Percentiles rank a stretch among this genome's conserved stretches.
These are phyloP conservation scores for Lactarius psammicola DNA, from an alignment of 768 basidiomycete genomes.

Conservation along the genomic window DNA sequence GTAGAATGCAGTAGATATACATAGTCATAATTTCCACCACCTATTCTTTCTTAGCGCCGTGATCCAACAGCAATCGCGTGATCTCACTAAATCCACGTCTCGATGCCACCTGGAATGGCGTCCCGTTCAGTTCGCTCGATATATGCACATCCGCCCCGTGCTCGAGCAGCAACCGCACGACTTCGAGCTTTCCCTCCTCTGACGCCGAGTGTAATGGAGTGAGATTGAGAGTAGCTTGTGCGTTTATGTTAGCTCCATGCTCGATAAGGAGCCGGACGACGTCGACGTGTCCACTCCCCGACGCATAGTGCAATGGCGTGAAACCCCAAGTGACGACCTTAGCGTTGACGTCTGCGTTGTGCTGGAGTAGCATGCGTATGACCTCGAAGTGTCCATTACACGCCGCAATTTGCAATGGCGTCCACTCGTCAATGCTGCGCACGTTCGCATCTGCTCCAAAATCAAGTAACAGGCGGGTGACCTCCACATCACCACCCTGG, in stretches of 20 bases:
- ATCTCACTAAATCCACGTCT: not conserved
- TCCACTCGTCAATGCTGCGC: too few relatives aligned
- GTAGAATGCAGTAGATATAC: too few relatives aligned
- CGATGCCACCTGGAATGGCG: not conserved
- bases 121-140: not conserved
- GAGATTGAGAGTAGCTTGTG: not conserved
- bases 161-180: not conserved
- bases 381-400: not conserved
- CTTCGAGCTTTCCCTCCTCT: not conserved
- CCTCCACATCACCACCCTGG: not conserved
- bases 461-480: not conserved
- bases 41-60: not conserved
- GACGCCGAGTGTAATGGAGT: not conserved
- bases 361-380: not conserved
- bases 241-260: not conserved
- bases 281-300: not conserved
- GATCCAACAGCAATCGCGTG: not conserved
- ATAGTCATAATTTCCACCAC: not conserved
- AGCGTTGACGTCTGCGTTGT: not conserved
- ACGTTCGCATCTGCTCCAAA: not conserved
- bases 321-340: not conserved
- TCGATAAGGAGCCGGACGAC: not conserved
- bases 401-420: not conserved
- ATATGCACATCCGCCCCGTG: not conserved
- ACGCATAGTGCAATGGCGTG: not conserved